Conservation (phyloP, 768 basidiomycete genomes). For the Phylloporus rhodoxanthus region DNA sequence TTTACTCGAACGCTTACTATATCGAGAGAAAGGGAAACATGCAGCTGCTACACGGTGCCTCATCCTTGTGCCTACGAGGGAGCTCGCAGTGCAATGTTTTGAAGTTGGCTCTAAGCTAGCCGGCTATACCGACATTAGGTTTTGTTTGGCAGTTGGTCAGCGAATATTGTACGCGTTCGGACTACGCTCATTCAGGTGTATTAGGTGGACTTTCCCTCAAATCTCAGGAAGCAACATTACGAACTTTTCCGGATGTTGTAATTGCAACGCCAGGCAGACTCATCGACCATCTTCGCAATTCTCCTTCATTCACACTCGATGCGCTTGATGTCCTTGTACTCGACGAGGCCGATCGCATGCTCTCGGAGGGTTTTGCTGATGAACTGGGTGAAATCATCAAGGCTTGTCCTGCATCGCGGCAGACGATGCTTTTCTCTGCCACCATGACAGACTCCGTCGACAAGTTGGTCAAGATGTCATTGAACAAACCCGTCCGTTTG, state of each 20-base stretch:
- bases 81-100: conserved; percentile 92
- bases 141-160: conserved; percentile 88
- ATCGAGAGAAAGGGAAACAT: conserved; percentile 84
- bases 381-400: conserved; percentile 92
- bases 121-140: conserved; percentile 80
- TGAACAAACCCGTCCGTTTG: conserved; percentile 88
- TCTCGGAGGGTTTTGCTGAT: conserved; percentile 91
- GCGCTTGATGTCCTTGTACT: conserved; percentile 89
- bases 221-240: conserved; percentile 80
- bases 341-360: conserved; percentile 98
- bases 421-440: conserved; percentile 98
- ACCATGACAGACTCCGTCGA: conserved; percentile 98
- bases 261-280: conserved; percentile 97
- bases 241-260: conserved; percentile 85
- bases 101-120: conserved; percentile 86
- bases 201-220: conserved; percentile 90
- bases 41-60: conserved; percentile 86
- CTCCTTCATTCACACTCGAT: conserved; percentile 87
- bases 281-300: conserved; percentile 96
- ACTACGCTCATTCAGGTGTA: conserved; percentile 5
- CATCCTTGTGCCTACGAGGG: conserved; percentile 89
- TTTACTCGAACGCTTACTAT: conserved; percentile 86
- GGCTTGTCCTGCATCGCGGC: conserved; percentile 79
- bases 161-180: conserved; percentile 2
- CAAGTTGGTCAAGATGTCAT: conserved; percentile 84